Evolutionary conservation across 768 basidiomycete species (phyloP).

Genomic region (Mycena galopus): DNA sequence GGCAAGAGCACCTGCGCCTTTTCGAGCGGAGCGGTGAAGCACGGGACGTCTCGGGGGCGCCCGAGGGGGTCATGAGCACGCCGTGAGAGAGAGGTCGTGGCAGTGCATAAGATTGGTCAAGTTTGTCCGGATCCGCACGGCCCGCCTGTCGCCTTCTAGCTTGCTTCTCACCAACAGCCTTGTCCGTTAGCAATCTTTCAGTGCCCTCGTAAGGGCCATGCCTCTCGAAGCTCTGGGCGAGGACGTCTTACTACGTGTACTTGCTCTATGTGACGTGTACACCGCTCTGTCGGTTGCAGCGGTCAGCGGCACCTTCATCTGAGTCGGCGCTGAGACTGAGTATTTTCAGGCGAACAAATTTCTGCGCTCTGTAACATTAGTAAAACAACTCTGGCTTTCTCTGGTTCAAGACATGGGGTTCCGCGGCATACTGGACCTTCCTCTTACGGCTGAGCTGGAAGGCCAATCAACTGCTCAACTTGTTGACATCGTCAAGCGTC

Average conservation of each 20-base stretch:
- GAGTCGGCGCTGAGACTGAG: neutral
- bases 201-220: too few species aligned
- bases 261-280: neutral
- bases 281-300: neutral
- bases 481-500: neutral
- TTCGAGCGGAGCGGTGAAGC: too few species aligned
- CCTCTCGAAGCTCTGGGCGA: neutral
- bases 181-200: too few species aligned
- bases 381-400: neutral
- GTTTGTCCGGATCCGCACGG: too few species aligned
- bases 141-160: too few species aligned
- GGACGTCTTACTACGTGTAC: neutral
- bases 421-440: neutral
- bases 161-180: too few species aligned
- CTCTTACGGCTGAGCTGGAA: neutral
- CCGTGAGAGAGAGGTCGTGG: too few species aligned
- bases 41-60: too few species aligned
- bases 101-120: too few species aligned
- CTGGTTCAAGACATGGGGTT: neutral
- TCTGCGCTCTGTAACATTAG: neutral
- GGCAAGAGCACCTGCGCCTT: too few species aligned
- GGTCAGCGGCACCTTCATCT: neutral
- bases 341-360: neutral
- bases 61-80: too few species aligned
- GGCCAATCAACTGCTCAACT: neutral